phyloP scores from a whole-genome alignment of 1,284 basidiomycete genomes.

The Coriolopsis trogii region DNA sequence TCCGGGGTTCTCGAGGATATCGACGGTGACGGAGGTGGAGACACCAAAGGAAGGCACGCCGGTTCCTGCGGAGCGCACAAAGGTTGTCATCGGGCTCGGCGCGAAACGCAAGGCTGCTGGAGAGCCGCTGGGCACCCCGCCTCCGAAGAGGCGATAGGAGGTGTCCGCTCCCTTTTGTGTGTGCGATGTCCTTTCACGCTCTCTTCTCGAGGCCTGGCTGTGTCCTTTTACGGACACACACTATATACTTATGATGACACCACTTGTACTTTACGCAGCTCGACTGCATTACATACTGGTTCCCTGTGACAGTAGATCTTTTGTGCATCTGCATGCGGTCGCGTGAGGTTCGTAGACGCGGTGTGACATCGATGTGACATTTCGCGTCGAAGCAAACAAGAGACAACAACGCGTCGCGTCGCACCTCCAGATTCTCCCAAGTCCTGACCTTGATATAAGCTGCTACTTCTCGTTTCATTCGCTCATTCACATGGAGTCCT shows the following conservation, averaged over 20 bases:
- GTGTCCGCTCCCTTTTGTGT: not conserved
- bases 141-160: slow-evolving; percentile 43
- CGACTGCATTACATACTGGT: no score
- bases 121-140: slow-evolving; percentile 52
- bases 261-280: slow-evolving; percentile 22
- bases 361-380: no score
- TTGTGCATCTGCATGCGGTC: no score
- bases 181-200: not conserved
- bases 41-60: slow-evolving; percentile 50
- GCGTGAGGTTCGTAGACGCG: no score
- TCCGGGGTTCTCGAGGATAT: slow-evolving; percentile 78
- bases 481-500: no score
- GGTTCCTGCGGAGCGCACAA: slow-evolving; percentile 62
- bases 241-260: slow-evolving; percentile 17
- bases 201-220: not conserved
- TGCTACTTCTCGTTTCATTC: no score
- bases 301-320: no score
- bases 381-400: no score
- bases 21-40: slow-evolving; percentile 48
- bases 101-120: slow-evolving; percentile 76
- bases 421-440: no score
- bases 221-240: no score
- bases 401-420: no score
- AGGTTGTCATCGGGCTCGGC: slow-evolving; percentile 76
- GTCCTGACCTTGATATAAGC: no score